Evolutionary conservation across 1,284 basidiomycete genomes (phyloP).

Genomic region (Papiliotrema flavescens): DNA sequence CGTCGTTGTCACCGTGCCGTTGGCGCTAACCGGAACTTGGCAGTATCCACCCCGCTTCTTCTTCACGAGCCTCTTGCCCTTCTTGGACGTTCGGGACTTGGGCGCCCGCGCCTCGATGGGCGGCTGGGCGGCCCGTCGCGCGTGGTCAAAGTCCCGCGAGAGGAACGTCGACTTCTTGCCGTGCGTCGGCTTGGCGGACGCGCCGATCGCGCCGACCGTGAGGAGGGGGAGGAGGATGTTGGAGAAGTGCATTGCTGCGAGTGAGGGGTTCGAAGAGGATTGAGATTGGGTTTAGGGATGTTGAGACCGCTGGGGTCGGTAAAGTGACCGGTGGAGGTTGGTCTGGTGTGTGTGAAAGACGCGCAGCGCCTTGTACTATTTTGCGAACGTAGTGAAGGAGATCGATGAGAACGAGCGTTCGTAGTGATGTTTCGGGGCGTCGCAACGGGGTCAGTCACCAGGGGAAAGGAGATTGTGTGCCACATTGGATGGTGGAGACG

Average conservation of each 20-base stretch:
- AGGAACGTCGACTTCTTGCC: not conserved
- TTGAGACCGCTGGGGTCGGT: slow-evolving; percentile 10
- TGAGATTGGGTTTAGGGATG: not conserved
- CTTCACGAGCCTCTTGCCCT: slow-evolving; percentile 25
- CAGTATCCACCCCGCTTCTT: slow-evolving; percentile 22
- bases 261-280: not conserved
- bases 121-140: slow-evolving; percentile 5
- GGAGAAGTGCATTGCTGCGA: slow-evolving; percentile 23
- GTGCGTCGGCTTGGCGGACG: slow-evolving; percentile 3
- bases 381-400: not conserved
- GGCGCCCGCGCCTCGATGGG: slow-evolving; percentile 1
- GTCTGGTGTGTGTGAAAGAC: slow-evolving; percentile 5
- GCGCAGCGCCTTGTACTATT: slow-evolving; percentile 5
- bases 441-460: too few species aligned
- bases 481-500: too few species aligned
- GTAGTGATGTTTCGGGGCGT: not conserved
- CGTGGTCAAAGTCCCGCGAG: not conserved
- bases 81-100: slow-evolving; percentile 7
- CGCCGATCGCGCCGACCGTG: slow-evolving; percentile 7
- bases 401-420: not conserved
- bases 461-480: too few species aligned
- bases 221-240: slow-evolving; percentile 24
- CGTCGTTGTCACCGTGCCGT: not conserved
- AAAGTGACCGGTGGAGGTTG: slow-evolving; percentile 25
- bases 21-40: slow-evolving; percentile 15